phyloP scores from a whole-genome alignment of 139 green algal genomes.

The Chlamydomonas sp. region DNA sequence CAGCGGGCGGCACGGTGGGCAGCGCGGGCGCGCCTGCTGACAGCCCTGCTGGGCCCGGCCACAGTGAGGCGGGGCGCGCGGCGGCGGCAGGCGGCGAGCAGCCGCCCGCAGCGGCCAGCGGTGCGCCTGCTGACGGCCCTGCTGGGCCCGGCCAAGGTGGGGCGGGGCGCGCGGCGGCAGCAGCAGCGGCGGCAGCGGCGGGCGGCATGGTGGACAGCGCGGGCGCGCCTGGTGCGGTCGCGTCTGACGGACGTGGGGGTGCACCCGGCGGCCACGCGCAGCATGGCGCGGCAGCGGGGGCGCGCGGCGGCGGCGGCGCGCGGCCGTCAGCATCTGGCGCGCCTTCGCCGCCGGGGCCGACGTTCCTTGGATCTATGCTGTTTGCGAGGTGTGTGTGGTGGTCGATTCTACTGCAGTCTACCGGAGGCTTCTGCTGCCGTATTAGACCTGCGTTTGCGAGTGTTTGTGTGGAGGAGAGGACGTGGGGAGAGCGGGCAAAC shows the following conservation, averaged over 20 bases:
- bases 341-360: constrained; percentile 12
- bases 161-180: not conserved
- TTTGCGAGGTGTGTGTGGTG: constrained; percentile 39
- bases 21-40: too few relatives aligned
- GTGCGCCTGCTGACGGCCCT: not conserved
- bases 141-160: too few relatives aligned
- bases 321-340: not conserved
- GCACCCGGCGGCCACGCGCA: not conserved
- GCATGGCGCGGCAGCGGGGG: constrained; percentile 12
- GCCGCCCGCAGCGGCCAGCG: too few relatives aligned
- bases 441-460: too few relatives aligned
- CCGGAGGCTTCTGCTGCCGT: too few relatives aligned
- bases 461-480: not conserved
- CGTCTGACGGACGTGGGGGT: not conserved
- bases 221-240: too few relatives aligned
- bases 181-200: not conserved
- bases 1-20: not conserved
- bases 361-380: constrained; percentile 80
- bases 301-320: not conserved
- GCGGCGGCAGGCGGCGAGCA: too few relatives aligned
- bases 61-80: too few relatives aligned
- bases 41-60: too few relatives aligned
- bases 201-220: not conserved
- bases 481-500: too few relatives aligned
- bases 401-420: not conserved